phyloP scores from a whole-genome alignment of 768 basidiomycete species.

The Rhodotorula diobovata region DNA sequence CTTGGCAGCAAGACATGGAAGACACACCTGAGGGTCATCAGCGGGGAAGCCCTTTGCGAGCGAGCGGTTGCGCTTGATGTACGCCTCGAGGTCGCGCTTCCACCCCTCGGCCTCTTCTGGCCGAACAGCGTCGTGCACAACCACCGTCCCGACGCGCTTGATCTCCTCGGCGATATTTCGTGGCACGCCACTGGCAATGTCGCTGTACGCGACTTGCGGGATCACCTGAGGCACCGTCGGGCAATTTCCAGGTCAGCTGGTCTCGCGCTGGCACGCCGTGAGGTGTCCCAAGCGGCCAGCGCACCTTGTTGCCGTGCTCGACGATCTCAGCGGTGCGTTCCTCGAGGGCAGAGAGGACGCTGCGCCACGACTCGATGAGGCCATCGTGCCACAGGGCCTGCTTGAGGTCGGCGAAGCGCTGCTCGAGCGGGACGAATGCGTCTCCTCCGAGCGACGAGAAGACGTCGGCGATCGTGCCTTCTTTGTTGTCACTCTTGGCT shows the following conservation, averaged over 20 bases:
- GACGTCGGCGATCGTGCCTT: conserved; percentile 53
- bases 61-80: conserved; percentile 42
- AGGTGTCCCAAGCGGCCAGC: too few species aligned
- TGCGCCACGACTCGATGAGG: conserved; percentile 56
- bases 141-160: conserved; percentile 55
- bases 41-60: conserved; percentile 39
- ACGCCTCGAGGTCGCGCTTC: conserved; percentile 51
- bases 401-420: conserved; percentile 62
- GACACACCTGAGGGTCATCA: neutral
- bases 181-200: conserved; percentile 11
- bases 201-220: conserved; percentile 49
- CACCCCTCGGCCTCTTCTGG: conserved; percentile 45
- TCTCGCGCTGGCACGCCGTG: too few species aligned
- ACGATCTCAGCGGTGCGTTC: conserved; percentile 54
- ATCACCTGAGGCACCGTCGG: conserved; percentile 49
- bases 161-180: conserved; percentile 16
- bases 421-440: conserved; percentile 52
- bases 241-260: too few species aligned
- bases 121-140: conserved; percentile 59
- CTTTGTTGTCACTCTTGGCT: conserved; percentile 23
- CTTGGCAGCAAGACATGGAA: too few species aligned
- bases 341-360: conserved; percentile 56
- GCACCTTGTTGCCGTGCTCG: conserved; percentile 39
- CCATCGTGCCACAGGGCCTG: conserved; percentile 48
- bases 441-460: conserved; percentile 53